Conservation (phyloP, 1,139 yeast genomes). For the Blastobotrys elegans region DNA sequence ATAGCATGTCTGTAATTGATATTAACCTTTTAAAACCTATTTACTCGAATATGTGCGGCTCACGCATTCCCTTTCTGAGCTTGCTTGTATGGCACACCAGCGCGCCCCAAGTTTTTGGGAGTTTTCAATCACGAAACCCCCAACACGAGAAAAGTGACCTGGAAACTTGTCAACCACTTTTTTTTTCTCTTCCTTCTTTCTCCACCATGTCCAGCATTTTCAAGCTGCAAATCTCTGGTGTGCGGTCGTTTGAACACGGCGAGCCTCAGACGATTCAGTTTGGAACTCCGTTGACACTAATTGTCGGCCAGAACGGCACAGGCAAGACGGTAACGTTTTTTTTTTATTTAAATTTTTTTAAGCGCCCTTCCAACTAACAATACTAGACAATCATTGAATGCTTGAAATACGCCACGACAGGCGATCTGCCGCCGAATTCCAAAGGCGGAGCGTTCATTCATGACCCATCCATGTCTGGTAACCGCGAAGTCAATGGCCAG, state of each 20-base stretch:
- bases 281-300: slow-evolving; percentile 84
- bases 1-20: too few species aligned
- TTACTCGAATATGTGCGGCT: too few species aligned
- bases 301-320: slow-evolving; percentile 95
- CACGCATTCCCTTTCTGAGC: too few species aligned
- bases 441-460: slow-evolving; percentile 96
- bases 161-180: background rate
- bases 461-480: slow-evolving; percentile 73
- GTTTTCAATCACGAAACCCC: too few species aligned
- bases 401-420: slow-evolving; percentile 89
- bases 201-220: slow-evolving; percentile 1
- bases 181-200: background rate
- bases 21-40: too few species aligned
- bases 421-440: slow-evolving; percentile 91
- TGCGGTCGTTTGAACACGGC: slow-evolving; percentile 82
- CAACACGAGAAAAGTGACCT: too few species aligned
- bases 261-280: slow-evolving; percentile 83
- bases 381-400: slow-evolving; percentile 79
- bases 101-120: too few species aligned
- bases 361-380: background rate
- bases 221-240: slow-evolving; percentile 79
- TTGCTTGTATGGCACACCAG: too few species aligned
- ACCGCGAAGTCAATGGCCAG: slow-evolving; percentile 79
- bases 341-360: background rate
- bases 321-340: slow-evolving; percentile 65